Evolutionary conservation across 1,139 yeast species (phyloP), one percentile per base, ranked within the genome.

Genomic region (Candida sanyaensis): DNA sequence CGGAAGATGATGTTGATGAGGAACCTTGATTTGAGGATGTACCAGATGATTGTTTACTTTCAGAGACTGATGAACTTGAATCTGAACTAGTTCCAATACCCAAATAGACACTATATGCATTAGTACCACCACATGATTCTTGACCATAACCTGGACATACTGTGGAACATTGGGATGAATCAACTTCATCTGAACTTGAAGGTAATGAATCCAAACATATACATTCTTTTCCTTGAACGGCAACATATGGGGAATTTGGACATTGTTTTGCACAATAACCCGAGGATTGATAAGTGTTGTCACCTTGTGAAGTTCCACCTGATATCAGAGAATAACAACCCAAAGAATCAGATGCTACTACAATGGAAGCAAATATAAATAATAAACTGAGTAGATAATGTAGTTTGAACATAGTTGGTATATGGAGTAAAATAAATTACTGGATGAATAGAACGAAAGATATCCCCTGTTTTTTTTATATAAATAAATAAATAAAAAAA

Each of bases 121-220:
- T 55, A 6, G 59, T 8, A 11, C 88, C 88, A 48, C 92, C 92
- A 63, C 92, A 86, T 27, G 50, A 69, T 36, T 75, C 80, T 1
- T 38, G 2, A 11, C 73, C 75, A 57, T 69, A 86, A 8, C 88
- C 90, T 34, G 63, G 54, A 63, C 93, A 86, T 1, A 56, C 47
- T 1, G 59, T 58, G 52, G 64, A 57, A 67, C 93, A 86, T 29
- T 54, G 48, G 8, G 70, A 48, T 5, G 51, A 42, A 24, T 46
- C 55, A 13, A 54, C 52, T 42, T 62, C 59, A 17, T 66, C 53
- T 1, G 73, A 53, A 12, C 68, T 48, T 6, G 73, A 52, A 1
- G 96, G 96, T 17, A 73, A 60, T 0, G 68, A 54, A 51, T 68
- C 60, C 51, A 92, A 88, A 65, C 96, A 89, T 60, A 73, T 81